Percentiles rank a stretch among this genome's conserved stretches.
Conservation (phyloP, 306 rosid genomes). For the Carpinus viminea region DNA sequence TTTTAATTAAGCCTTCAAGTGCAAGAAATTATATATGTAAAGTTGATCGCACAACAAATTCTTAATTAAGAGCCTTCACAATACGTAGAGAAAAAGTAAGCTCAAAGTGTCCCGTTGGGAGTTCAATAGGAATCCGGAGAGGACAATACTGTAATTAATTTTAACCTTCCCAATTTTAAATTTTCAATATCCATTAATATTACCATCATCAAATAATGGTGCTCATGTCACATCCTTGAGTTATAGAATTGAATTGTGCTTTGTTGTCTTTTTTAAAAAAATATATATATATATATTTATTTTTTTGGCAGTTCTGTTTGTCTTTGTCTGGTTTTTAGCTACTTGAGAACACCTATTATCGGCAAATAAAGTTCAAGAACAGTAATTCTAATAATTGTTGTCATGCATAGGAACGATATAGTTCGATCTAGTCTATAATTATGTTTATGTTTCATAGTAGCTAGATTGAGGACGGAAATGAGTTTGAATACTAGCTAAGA, state of each 20-base stretch:
- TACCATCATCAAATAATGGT: background rate
- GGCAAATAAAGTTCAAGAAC: conserved; percentile 20
- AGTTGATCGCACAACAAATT: background rate
- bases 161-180: conserved; percentile 8
- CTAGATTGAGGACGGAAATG: conserved; percentile 42
- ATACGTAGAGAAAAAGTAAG: too few species aligned
- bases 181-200: background rate
- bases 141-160: conserved; percentile 19
- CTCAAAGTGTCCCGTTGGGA: too few species aligned
- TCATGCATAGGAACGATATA: conserved; percentile 49
- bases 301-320: conserved; percentile 3
- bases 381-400: conserved; percentile 54
- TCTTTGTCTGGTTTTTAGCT: conserved; percentile 23
- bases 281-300: too few species aligned
- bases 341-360: conserved; percentile 40
- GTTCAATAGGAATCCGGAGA: too few species aligned
- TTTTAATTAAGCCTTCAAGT: too few species aligned
- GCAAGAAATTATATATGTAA: too few species aligned
- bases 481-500: background rate
- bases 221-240: background rate
- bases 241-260: background rate
- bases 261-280: too few species aligned
- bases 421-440: conserved; percentile 48
- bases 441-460: conserved; percentile 57
- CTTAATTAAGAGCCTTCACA: too few species aligned